Base-by-base conservation (phyloP, 805 yeast genomes). In the Barnettozyma sucrosica region DNA sequence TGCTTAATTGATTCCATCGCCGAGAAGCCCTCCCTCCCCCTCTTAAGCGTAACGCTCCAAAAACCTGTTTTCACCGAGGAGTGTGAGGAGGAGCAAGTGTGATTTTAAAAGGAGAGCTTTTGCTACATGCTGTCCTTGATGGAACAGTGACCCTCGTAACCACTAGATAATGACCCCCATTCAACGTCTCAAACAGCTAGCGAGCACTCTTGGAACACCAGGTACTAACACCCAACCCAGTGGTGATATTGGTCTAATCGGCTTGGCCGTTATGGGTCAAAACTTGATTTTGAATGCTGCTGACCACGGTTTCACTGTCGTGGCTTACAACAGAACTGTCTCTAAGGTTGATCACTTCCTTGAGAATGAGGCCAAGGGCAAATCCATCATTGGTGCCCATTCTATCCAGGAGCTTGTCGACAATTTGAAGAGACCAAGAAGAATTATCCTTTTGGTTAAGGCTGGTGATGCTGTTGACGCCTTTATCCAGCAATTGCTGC, bases 211-310 rank as follows among this genome's bases (percentile, higher is more conserved):
- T 18, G 24, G 10, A 19, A 10, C 32, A 18, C 37, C 49, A n/a
- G 24, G 23, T 48, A 51, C 56, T 56, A 54, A 57, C 59, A 40
- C 41, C 6, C 19, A 14, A 2, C 55, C 60, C 49, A 81, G 87
- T 68, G 93, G 92, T 79, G 99, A 92, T 83, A 83, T 92, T 71
- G 99, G 97, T 73, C 87, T 92, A 70, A 90, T 93, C 67, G 99
- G 99, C 70, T 81, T 92, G 80, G 99, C 99, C 85, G 99, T 92
- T 61, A 92, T 92, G 99, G 99, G 99, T 74, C 96, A 87, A 79
- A 92, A 92, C 81, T 77, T 92, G 80, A 89, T 92, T 69, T 80
- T 92, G 59, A 92, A 92, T 74, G 95, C 95, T 66, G 99, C 99
- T 61, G 99, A 92, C 79, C 95, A 92, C 76, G 97, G 97, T 51